Evolutionary conservation across 148 eudicot genomes (phyloP), one percentile per base, ranked within the genome.

Genomic region (Spergularia marina): DNA sequence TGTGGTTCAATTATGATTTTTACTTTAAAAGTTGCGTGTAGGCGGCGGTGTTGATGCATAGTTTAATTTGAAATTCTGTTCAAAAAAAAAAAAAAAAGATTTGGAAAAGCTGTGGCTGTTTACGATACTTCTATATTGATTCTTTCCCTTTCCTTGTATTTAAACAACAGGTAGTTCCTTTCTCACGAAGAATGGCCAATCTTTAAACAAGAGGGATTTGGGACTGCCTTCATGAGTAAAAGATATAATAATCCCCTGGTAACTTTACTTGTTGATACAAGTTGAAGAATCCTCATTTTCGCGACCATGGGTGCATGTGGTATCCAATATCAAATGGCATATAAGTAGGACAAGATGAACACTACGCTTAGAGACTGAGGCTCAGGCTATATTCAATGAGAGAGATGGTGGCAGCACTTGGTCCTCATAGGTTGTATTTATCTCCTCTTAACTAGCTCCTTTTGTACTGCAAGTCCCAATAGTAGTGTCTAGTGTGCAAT

Each of bases 141-240:
- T 52, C 18, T 73, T 64, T 71, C 9, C 53, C 56, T 57, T 20
- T 61, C 56, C 20, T 18, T 64, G 55, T 53, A 63, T 74, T 44
- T 58, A 36, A 17, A 72, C 40, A 34, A n/a, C 86, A 86, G 83
- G 84, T 71, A 56, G 41, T 71, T 68, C 77, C 58, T 76, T 64
- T 58, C 76, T 62, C 36, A 41, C 55, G 18, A 76, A 80, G 70
- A 80, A 77, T 61, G 49, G 54, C 52, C 72, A 72, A 61, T 23
- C 61, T 23, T 34, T 69, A 51, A 71, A 72, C 30, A 76, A 81
- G 53, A 74, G 58, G 77, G 71, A 74, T 52, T 61, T 62, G 12
- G 73, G 77, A 66, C 71, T 53, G 49, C 71, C 77, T 51, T 67
- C 64, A 64, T 68, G 81, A 78, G 74, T 78, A 10, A 11, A 11